Evolutionary conservation across 768 basidiomycete genomes (phyloP).

Genomic region (Rhizopogon rudus): DNA sequence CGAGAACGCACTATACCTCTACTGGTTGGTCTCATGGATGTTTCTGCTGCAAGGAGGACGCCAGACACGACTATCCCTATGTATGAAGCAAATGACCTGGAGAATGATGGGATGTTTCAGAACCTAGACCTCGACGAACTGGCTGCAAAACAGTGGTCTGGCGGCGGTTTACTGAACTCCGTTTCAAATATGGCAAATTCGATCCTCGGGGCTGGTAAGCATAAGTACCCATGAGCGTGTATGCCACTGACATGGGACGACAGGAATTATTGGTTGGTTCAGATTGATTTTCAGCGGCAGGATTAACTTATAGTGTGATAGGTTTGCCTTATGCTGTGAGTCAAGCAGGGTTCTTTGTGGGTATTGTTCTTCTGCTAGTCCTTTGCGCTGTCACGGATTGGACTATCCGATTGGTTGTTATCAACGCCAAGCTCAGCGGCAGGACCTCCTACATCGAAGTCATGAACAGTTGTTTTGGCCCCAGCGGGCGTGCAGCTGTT

Average conservation of each 20-base stretch:
- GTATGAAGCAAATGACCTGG: conserved; percentile 15
- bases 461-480: conserved; percentile 91
- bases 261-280: conserved; percentile 69
- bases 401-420: conserved; percentile 94
- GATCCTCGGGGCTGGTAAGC: conserved; percentile 84
- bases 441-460: conserved; percentile 89
- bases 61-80: conserved; percentile 52
- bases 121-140: conserved; percentile 66
- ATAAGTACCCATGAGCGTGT: conserved; percentile 1
- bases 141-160: conserved; percentile 56
- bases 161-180: conserved; percentile 75
- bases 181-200: conserved; percentile 95
- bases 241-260: conserved; percentile 11
- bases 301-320: conserved; percentile 23
- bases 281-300: neutral
- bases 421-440: conserved; percentile 95
- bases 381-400: conserved; percentile 90
- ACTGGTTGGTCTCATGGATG: conserved; percentile 74
- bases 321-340: conserved; percentile 92
- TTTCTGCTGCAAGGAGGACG: conserved; percentile 50
- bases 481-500: conserved; percentile 86
- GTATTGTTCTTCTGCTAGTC: conserved; percentile 73
- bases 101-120: conserved; percentile 26
- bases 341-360: conserved; percentile 91
- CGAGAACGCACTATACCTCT: conserved; percentile 65